phyloP scores from a whole-genome alignment of 805 yeast genomes.

The Saccharomyces paradoxus region DNA sequence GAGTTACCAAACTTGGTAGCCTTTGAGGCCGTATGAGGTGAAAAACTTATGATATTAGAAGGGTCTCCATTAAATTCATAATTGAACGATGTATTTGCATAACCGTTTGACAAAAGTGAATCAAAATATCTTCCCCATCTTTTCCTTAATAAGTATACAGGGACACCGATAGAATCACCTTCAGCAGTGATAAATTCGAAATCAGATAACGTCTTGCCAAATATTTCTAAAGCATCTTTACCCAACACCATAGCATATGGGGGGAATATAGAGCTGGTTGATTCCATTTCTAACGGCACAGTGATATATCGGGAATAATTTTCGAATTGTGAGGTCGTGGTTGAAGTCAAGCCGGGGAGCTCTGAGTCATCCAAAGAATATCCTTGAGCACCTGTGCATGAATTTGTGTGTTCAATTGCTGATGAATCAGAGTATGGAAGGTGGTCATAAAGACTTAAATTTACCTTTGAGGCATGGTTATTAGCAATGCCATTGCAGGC shows the following conservation, averaged over 20 bases:
- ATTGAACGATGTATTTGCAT: constrained; percentile 43
- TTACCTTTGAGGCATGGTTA: not conserved
- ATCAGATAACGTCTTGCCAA: constrained; percentile 56
- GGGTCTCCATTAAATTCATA: constrained; percentile 17
- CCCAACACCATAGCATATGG: constrained; percentile 73
- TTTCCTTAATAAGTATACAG: constrained; percentile 51
- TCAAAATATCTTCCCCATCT: constrained; percentile 75
- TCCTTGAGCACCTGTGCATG: not conserved
- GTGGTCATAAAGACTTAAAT: not conserved
- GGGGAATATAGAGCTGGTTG: constrained; percentile 49
- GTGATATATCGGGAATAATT: constrained; percentile 71
- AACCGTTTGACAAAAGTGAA: constrained; percentile 51
- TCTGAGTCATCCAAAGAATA: not conserved
- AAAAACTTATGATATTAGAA: constrained; percentile 10
- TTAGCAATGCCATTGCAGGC: not conserved
- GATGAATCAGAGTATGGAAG: not conserved
- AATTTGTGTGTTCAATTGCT: not conserved
- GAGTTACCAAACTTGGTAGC: not conserved
- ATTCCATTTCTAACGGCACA: constrained; percentile 23
- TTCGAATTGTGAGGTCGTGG: constrained; percentile 37
- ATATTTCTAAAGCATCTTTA: constrained; percentile 61
- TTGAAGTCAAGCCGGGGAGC: constrained; percentile 9
- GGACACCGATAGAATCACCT: constrained; percentile 58
- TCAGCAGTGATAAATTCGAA: constrained; percentile 62
- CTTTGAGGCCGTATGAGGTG: constrained; percentile 7